Evolutionary conservation across 371 early-diverging fungal genomes (phyloP), one percentile per base, ranked within the genome.

Genomic region (Zychaea mexicana): DNA sequence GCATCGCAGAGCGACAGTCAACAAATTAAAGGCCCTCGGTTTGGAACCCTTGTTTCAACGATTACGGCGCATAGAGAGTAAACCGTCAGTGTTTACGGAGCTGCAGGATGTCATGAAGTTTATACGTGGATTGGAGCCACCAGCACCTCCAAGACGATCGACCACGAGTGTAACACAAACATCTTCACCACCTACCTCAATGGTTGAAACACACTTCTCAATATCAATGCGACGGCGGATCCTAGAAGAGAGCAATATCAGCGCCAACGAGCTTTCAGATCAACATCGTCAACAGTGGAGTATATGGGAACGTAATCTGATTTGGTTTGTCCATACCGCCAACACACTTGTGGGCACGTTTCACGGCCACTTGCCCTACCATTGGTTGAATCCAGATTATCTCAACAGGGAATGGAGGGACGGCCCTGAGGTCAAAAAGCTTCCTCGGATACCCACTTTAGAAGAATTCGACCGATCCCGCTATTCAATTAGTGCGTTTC

Each of bases 391-490:
- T 31, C 42, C 13, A 46, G 42, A 33, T n/a, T 19, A 38, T 15
- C 59, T 58, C 12, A 19, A 15, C 3, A 22, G 33, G 5, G 22
- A n/a, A 22, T 32, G 57, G 5, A 15, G 26, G 22, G 24, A 32
- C 9, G 45, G 24, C 32, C 30, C 21, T 19, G 42, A 26, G 2
- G 57, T 36, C 4, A 56, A 7, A 15, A 49, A 60, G 27, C 33
- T 52, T 19, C 64, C 64, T 9, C 39, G 47, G 15, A 47, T 64
- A 13, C 64, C 64, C 21, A 57, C 64, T 9, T n/a, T 64, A 17
- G 46, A 57, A n/a, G 57, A 64, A 24, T 30, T 64, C 1, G 64
- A 64, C 19, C 32, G 52, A 12, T 64, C 64, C 27, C 30, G 49
- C 2, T 64, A 57, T 24, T 56, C 56, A 3, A 57, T 64, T 57